phyloP scores from a whole-genome alignment of 163 green algal species.

The Coccomyxa subellipsoidea region DNA sequence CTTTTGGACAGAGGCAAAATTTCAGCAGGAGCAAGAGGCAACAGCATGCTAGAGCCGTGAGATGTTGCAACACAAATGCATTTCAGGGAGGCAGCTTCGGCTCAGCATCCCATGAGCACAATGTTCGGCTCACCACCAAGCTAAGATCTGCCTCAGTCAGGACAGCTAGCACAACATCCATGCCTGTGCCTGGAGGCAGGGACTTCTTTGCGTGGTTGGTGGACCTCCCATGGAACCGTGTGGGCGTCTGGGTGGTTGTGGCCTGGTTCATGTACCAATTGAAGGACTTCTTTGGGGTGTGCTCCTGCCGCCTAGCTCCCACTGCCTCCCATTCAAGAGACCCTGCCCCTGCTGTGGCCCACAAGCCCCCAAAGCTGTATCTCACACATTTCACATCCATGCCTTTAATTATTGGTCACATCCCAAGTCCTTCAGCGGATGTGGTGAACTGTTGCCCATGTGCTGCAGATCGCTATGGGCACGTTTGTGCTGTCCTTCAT shows the following conservation, averaged over 20 bases:
- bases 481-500: slow-evolving; percentile 91
- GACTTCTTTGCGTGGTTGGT: slow-evolving; percentile 17
- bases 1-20: neutral
- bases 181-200: neutral
- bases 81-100: neutral
- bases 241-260: slow-evolving; percentile 67
- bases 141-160: neutral
- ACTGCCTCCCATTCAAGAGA: neutral
- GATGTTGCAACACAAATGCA: neutral
- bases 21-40: neutral
- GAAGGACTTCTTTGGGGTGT: slow-evolving; percentile 85
- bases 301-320: slow-evolving; percentile 7
- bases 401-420: too few relatives aligned
- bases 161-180: neutral
- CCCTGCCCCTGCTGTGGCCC: too few relatives aligned
- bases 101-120: neutral
- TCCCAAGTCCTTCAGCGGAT: too few relatives aligned
- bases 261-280: slow-evolving; percentile 61
- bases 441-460: neutral
- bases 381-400: too few relatives aligned
- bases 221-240: slow-evolving; percentile 67
- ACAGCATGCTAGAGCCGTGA: neutral
- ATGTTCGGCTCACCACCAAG: neutral
- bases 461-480: slow-evolving; percentile 82
- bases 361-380: neutral